Conservation (phyloP, 1,284 basidiomycete genomes). For the Coniferiporia weirii region DNA sequence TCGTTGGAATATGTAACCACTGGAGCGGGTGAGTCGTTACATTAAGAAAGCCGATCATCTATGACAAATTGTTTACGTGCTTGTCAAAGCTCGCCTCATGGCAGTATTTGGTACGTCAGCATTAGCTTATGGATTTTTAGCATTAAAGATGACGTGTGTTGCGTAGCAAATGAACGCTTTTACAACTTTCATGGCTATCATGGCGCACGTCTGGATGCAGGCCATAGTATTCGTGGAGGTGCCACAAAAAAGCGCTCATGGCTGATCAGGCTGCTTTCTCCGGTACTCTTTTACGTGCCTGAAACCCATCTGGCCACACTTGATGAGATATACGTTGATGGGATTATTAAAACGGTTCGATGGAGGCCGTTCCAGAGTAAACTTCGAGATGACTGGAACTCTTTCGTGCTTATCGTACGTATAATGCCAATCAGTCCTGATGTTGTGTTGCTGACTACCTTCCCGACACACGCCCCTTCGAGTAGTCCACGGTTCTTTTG, state of each 20-base stretch:
- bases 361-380: conserved; percentile 19
- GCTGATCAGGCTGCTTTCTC: conserved; percentile 30
- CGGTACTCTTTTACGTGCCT: conserved; percentile 37
- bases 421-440: neutral
- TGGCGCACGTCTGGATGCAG: conserved; percentile 30
- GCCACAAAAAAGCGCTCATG: conserved; percentile 20
- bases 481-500: conserved; percentile 39
- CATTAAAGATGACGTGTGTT: neutral
- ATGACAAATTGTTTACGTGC: neutral
- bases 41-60: neutral
- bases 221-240: conserved; percentile 29
- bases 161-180: conserved; percentile 20
- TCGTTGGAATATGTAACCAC: neutral
- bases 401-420: conserved; percentile 31
- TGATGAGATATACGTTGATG: conserved; percentile 13
- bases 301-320: conserved; percentile 30
- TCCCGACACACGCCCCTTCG: neutral
- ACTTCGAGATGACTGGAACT: conserved; percentile 31
- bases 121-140: neutral
- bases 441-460: neutral
- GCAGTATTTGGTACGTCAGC: neutral
- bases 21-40: neutral
- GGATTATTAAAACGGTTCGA: conserved; percentile 4
- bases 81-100: conserved; percentile 6
- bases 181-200: conserved; percentile 33